Conservation (phyloP, 257 asterid genomes). For the Linaria vulgaris region DNA sequence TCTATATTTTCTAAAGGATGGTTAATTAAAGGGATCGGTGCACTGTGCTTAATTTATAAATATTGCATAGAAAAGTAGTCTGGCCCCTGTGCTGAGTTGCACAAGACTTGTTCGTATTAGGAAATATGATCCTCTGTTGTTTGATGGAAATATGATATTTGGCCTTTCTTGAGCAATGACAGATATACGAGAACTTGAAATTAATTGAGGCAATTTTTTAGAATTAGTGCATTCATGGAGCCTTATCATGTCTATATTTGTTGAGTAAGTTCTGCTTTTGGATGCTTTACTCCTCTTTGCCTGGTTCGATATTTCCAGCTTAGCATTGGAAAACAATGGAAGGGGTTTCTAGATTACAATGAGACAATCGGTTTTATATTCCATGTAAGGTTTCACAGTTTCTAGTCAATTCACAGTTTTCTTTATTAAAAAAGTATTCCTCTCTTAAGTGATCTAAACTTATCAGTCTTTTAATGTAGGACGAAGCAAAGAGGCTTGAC, state of each 20-base stretch:
- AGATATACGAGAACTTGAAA: conserved; percentile 13
- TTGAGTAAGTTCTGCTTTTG: not conserved
- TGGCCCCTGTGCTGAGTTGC: not conserved
- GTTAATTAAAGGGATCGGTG: not conserved
- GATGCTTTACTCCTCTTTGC: not conserved
- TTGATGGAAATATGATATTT: not conserved
- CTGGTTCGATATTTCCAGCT: conserved; percentile 41
- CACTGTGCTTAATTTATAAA: not conserved
- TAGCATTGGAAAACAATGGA: conserved; percentile 92
- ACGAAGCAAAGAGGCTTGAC: conserved; percentile 65
- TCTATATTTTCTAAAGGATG: not conserved
- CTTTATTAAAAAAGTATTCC: too few relatives aligned
- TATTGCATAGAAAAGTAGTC: not conserved
- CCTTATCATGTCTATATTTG: too few relatives aligned
- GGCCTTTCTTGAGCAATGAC: not conserved
- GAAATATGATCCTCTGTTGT: conserved; percentile 14
- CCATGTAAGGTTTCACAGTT: conserved; percentile 63
- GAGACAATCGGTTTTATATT: conserved; percentile 69
- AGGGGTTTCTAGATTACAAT: conserved; percentile 77
- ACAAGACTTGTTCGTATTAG: not conserved
- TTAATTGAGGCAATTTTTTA: not conserved
- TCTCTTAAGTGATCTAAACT: too few relatives aligned
- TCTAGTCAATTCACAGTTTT: not conserved
- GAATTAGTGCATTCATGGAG: not conserved
- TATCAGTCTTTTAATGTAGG: conserved; percentile 44